A percentile compares a stretch with the other conserved stretches of the same genome.
Conservation (phyloP, 441 rosid genomes). For the California macrophylla region DNA sequence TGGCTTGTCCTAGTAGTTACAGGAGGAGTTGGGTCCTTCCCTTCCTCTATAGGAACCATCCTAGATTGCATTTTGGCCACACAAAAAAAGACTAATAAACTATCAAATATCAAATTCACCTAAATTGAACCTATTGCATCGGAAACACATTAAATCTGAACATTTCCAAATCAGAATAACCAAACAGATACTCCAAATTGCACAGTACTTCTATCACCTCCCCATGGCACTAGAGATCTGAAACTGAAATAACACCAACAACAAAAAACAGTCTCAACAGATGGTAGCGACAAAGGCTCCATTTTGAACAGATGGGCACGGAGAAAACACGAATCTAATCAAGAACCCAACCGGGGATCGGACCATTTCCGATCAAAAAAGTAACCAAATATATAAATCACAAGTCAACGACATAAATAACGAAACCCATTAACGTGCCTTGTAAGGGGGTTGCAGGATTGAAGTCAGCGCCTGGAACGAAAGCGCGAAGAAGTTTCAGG, state of each 20-base stretch:
- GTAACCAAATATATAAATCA: no score
- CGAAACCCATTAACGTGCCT: not conserved
- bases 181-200: not conserved
- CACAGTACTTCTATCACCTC: not conserved
- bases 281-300: no score
- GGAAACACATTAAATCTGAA: not conserved
- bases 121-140: not conserved
- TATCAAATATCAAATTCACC: constrained; percentile 14
- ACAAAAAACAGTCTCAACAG: not conserved
- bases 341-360: not conserved
- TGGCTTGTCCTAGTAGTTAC: constrained; percentile 30
- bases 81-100: not conserved
- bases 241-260: not conserved
- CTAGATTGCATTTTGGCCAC: constrained; percentile 42
- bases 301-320: not conserved
- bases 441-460: not conserved
- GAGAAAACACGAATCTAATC: not conserved
- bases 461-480: no score
- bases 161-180: not conserved
- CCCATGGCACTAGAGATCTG: not conserved
- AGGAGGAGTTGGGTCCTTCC: constrained; percentile 36
- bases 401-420: not conserved
- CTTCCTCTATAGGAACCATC: constrained; percentile 55
- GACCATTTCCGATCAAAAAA: not conserved
- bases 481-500: no score